phyloP scores from a whole-genome alignment of 805 yeast species.

The Saccharomycopsis fodiens region DNA sequence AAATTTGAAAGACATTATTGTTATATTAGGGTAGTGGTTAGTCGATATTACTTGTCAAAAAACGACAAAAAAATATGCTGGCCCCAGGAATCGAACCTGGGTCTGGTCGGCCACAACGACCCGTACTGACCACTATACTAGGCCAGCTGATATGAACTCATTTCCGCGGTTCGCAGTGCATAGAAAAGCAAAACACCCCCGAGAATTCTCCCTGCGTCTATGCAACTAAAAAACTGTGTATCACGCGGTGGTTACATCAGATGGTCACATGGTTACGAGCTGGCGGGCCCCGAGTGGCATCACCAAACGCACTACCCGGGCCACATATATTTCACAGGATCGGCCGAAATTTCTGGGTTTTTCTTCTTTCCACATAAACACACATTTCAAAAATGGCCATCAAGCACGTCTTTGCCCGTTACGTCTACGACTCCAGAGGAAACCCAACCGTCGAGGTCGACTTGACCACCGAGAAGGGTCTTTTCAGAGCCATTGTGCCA shows the following conservation, averaged over 20 bases:
- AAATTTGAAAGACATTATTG: neutral
- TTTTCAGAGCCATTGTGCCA: conserved; percentile 96
- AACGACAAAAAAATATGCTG: conserved; percentile 25
- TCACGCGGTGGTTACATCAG: neutral
- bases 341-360: neutral
- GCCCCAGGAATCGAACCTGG: conserved; percentile 35
- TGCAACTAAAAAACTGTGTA: neutral
- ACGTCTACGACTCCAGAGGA: conserved; percentile 99
- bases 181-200: no score
- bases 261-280: neutral
- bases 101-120: conserved; percentile 35
- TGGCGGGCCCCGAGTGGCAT: neutral
- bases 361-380: neutral
- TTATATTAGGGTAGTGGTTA: neutral
- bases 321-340: neutral
- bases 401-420: conserved; percentile 85
- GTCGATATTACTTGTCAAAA: neutral
- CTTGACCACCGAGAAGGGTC: conserved; percentile 83
- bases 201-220: neutral
- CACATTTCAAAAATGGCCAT: conserved; percentile 54
- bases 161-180: no score
- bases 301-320: neutral
- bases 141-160: no score
- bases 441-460: conserved; percentile 99
- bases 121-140: conserved; percentile 37